These are phyloP conservation scores for Cladosporium sp. DNA, from an alignment of 2,329 filamentous ascomycete species.

Conservation along the genomic window DNA sequence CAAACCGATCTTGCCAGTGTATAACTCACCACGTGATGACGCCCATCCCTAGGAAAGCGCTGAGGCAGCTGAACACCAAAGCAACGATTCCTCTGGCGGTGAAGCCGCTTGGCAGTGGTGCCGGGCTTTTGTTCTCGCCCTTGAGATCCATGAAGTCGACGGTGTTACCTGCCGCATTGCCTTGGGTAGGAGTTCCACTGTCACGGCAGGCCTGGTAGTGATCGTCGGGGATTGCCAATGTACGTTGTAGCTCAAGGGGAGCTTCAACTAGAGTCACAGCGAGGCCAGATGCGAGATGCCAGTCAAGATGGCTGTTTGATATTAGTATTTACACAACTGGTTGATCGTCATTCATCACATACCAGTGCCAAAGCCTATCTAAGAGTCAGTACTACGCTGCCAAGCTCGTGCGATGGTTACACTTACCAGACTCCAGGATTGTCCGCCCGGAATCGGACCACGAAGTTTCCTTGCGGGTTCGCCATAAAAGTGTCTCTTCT, in stretches of 20 bases:
- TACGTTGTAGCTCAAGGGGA: conserved; percentile 61
- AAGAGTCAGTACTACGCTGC: too few relatives aligned
- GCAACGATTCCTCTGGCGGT: conserved; percentile 72
- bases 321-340: not conserved
- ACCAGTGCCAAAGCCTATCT: conserved; percentile 1
- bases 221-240: conserved; percentile 61
- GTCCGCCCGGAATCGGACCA: conserved; percentile 58
- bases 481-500: conserved; percentile 59
- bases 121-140: conserved; percentile 60
- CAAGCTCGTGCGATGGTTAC: too few relatives aligned
- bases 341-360: too few relatives aligned
- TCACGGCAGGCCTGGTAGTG: conserved; percentile 64
- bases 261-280: conserved; percentile 55
- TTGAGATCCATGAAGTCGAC: conserved; percentile 63
- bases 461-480: conserved; percentile 56
- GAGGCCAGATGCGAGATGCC: conserved; percentile 54
- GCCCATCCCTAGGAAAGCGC: conserved; percentile 67
- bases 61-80: conserved; percentile 69
- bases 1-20: not conserved
- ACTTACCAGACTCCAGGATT: conserved; percentile 52
- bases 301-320: conserved; percentile 51
- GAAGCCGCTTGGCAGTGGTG: conserved; percentile 67
- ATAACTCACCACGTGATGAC: conserved; percentile 67
- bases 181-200: conserved; percentile 53
- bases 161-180: conserved; percentile 77